Evolutionary conservation across 2,329 filamentous ascomycete genomes (phyloP).

Genomic region (Lachnellula hyalina): DNA sequence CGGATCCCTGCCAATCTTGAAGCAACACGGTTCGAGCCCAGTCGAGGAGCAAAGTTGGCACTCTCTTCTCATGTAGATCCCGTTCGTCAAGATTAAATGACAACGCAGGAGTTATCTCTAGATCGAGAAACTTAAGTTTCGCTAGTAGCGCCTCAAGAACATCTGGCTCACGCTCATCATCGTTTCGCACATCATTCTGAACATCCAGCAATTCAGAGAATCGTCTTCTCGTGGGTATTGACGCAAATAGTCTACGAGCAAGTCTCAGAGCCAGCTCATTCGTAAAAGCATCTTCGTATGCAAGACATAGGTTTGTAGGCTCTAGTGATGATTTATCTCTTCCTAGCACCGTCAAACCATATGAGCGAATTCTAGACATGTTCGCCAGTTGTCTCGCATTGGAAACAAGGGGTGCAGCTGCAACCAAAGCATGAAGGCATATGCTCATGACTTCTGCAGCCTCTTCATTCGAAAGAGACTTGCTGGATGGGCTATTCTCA

Average conservation of each 20-base stretch:
- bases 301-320: slow-evolving; percentile 46
- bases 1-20: slow-evolving; percentile 73
- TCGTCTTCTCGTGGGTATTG: slow-evolving; percentile 37
- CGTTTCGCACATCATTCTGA: slow-evolving; percentile 21
- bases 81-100: slow-evolving; percentile 47
- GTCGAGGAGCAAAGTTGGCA: slow-evolving; percentile 56
- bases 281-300: slow-evolving; percentile 59
- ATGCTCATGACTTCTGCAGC: slow-evolving; percentile 40
- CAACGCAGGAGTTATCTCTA: slow-evolving; percentile 32
- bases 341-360: slow-evolving; percentile 38
- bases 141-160: slow-evolving; percentile 31
- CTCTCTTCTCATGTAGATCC: slow-evolving; percentile 51
- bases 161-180: slow-evolving; percentile 19
- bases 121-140: slow-evolving; percentile 37
- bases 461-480: slow-evolving; percentile 23
- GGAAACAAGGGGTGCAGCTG: slow-evolving; percentile 43
- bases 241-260: slow-evolving; percentile 53
- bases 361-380: slow-evolving; percentile 53
- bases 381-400: slow-evolving; percentile 42
- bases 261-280: slow-evolving; percentile 55
- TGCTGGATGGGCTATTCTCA: slow-evolving; percentile 1
- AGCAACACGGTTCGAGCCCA: slow-evolving; percentile 72
- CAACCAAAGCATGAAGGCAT: slow-evolving; percentile 58
- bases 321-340: slow-evolving; percentile 43
- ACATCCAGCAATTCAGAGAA: slow-evolving; percentile 28